These are phyloP conservation scores for Geotrichum europaeum DNA, from an alignment of 1,139 yeast species.

Conservation along the genomic window DNA sequence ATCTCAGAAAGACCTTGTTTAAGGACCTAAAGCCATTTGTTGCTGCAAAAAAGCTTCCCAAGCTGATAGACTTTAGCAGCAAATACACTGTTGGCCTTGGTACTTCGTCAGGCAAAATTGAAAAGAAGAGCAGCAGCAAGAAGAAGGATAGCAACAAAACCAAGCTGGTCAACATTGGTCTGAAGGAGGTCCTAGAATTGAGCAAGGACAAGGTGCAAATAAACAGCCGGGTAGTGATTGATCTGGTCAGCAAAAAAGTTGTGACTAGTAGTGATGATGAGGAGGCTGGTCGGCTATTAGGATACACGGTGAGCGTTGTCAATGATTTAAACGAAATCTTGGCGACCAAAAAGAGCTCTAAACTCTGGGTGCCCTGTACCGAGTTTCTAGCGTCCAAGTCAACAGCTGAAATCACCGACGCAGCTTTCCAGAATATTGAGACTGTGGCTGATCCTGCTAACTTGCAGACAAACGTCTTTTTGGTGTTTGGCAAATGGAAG, in stretches of 20 bases:
- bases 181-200: not conserved
- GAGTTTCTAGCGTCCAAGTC: slow-evolving; percentile 1
- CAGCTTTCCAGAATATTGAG: not conserved
- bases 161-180: not conserved
- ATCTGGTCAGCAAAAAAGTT: not conserved
- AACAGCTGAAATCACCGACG: not conserved
- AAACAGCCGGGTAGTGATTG: not conserved
- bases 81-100: slow-evolving; percentile 2
- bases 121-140: not conserved
- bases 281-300: not conserved
- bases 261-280: not conserved
- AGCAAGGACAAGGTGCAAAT: not conserved
- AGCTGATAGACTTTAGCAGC: not conserved
- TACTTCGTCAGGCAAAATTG: not conserved
- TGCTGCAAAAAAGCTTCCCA: not conserved
- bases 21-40: not conserved
- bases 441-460: not conserved
- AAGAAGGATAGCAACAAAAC: not conserved
- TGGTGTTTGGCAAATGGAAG: slow-evolving; percentile 5
- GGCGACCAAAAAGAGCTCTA: not conserved
- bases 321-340: not conserved
- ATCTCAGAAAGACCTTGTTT: not conserved
- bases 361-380: slow-evolving; percentile 2
- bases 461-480: not conserved
- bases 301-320: not conserved